Evolutionary conservation across 2,329 filamentous ascomycete species (phyloP).

Genomic region (Aspergillus latus): DNA sequence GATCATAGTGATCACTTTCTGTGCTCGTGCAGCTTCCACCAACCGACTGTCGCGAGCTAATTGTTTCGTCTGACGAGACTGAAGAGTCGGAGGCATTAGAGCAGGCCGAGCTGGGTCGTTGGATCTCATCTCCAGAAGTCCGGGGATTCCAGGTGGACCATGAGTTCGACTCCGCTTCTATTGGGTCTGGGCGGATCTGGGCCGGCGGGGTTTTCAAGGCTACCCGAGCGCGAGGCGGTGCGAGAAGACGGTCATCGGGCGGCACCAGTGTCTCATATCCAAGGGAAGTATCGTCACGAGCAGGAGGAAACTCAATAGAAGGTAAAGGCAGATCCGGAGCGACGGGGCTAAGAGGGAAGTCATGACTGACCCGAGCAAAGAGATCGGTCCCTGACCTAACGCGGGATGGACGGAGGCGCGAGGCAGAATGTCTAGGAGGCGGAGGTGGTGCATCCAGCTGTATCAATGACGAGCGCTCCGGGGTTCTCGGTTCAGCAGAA

Average conservation of each 20-base stretch:
- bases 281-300: conserved; percentile 29
- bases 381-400: conserved; percentile 41
- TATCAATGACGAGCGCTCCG: conserved; percentile 38
- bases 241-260: conserved; percentile 38
- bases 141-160: conserved; percentile 36
- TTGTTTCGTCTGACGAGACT: conserved; percentile 58
- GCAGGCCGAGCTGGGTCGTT: conserved; percentile 58
- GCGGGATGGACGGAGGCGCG: conserved; percentile 42
- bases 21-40: conserved; percentile 62
- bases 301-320: conserved; percentile 42
- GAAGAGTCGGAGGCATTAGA: conserved; percentile 64
- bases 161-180: conserved; percentile 30
- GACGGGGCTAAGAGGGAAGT: conserved; percentile 34
- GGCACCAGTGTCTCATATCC: conserved; percentile 25
- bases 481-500: conserved; percentile 43
- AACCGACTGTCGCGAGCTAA: conserved; percentile 56
- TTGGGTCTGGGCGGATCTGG: conserved; percentile 43
- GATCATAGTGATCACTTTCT: conserved; percentile 59
- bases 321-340: conserved; percentile 43
- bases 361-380: conserved; percentile 34
- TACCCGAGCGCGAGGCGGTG: conserved; percentile 40
- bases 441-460: conserved; percentile 46
- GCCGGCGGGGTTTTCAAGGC: conserved; percentile 46
- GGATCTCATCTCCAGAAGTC: conserved; percentile 46
- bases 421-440: conserved; percentile 46